Evolutionary conservation across 805 yeast genomes (phyloP).

Genomic region (Yamadazyma ubonensis): DNA sequence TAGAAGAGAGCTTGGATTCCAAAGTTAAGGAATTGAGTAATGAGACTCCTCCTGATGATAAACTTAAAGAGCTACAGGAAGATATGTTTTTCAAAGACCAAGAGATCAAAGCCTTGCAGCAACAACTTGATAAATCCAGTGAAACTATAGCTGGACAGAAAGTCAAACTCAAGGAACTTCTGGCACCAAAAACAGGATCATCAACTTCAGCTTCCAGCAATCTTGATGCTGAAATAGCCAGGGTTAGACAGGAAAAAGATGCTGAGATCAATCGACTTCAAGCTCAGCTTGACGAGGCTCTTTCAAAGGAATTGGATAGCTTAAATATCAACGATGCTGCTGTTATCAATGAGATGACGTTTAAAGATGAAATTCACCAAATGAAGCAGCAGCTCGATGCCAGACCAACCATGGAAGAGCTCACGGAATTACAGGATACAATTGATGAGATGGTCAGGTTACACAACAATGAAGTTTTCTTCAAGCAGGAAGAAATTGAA

Average conservation of each 20-base stretch:
- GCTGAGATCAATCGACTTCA: constrained; percentile 12
- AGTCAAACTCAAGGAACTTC: constrained; percentile 12
- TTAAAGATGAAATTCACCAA: constrained; percentile 22
- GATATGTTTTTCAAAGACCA: constrained; percentile 16
- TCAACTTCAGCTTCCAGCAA: no score
- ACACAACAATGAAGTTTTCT: constrained; percentile 33
- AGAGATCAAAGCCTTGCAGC: constrained; percentile 17
- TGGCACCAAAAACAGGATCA: neutral
- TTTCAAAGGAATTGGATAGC: constrained; percentile 13
- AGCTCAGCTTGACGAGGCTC: constrained; percentile 13
- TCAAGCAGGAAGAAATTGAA: constrained; percentile 26
- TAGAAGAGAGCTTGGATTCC: constrained; percentile 8
- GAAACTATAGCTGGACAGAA: constrained; percentile 12
- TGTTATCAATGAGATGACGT: constrained; percentile 14
- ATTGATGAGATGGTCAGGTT: constrained; percentile 42
- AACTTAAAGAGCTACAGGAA: constrained; percentile 10
- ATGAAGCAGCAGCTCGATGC: constrained; percentile 31
- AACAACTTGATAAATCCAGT: constrained; percentile 15
- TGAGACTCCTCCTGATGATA: neutral
- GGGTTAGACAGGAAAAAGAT: constrained; percentile 7
- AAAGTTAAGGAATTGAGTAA: constrained; percentile 6
- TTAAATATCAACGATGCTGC: constrained; percentile 16
- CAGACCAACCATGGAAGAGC: constrained; percentile 43
- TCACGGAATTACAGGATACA: constrained; percentile 43
- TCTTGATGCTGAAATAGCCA: no score